Evolutionary conservation across 2,329 filamentous ascomycete genomes (phyloP).

Genomic region (Botrytis aclada): DNA sequence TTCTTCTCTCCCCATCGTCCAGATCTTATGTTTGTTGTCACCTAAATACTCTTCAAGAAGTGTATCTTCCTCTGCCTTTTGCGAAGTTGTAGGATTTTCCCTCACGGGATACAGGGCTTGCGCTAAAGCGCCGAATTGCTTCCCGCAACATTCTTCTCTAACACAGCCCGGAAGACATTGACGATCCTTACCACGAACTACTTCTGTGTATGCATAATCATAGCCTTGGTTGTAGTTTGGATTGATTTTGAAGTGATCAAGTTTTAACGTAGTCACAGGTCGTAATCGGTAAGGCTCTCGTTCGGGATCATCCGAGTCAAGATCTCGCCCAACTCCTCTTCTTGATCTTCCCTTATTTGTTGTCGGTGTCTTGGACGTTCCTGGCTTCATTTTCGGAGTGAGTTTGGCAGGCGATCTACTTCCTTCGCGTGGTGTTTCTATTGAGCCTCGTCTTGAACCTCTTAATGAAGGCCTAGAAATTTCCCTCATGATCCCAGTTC

Average conservation of each 20-base stretch:
- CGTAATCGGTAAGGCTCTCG: slow-evolving; percentile 42
- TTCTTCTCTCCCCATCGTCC: slow-evolving; percentile 58
- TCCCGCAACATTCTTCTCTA: slow-evolving; percentile 53
- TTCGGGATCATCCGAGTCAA: slow-evolving; percentile 22
- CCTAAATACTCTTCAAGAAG: slow-evolving; percentile 58
- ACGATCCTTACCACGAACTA: slow-evolving; percentile 57
- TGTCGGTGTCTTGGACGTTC: neutral
- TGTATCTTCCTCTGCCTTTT: slow-evolving; percentile 44
- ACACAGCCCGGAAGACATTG: slow-evolving; percentile 61
- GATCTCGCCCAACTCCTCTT: neutral
- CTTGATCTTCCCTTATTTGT: neutral
- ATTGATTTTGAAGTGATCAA: slow-evolving; percentile 64
- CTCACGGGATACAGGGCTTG: slow-evolving; percentile 26
- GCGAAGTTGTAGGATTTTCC: slow-evolving; percentile 27
- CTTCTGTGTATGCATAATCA: slow-evolving; percentile 58
- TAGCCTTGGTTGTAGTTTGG: slow-evolving; percentile 56
- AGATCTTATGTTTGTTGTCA: slow-evolving; percentile 52
- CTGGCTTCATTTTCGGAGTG: neutral
- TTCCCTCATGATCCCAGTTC: neutral
- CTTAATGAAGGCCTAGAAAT: slow-evolving; percentile 20
- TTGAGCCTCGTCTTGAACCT: neutral
- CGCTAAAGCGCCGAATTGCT: slow-evolving; percentile 35
- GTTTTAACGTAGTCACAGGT: slow-evolving; percentile 41
- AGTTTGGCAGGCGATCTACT: neutral
- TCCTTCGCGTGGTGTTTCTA: neutral